Evolutionary conservation across 176 grass and related monocot species (phyloP).

Genomic region (Carex kokanica): DNA sequence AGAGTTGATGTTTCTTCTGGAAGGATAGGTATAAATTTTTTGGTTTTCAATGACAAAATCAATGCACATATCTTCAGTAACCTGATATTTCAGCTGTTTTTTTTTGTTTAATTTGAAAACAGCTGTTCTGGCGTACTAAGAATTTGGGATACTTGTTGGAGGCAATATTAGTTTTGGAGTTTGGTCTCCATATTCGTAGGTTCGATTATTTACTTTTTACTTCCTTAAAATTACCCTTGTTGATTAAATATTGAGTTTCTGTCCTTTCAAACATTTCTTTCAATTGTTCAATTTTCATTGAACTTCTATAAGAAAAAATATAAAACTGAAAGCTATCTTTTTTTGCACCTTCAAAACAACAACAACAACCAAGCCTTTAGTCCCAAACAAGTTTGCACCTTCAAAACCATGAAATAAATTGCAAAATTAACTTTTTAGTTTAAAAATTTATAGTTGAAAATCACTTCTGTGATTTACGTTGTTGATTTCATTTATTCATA

Average conservation of each 20-base stretch:
- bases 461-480: neutral
- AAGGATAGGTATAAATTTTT: neutral
- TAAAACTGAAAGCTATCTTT: neutral
- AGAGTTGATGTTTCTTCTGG: neutral
- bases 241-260: neutral
- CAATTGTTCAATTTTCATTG: neutral
- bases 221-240: neutral
- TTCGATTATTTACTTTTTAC: slow-evolving; percentile 30
- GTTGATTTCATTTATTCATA: neutral
- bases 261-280: neutral
- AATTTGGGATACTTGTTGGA: slow-evolving; percentile 82
- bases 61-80: neutral
- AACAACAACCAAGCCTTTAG: too few species aligned
- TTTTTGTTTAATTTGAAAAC: slow-evolving; percentile 32
- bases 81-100: neutral
- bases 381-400: neutral
- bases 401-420: neutral
- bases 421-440: neutral
- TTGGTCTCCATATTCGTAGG: slow-evolving; percentile 79
- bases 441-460: neutral
- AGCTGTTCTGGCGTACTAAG: slow-evolving; percentile 94
- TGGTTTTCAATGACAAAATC: neutral
- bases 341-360: neutral
- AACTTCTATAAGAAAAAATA: neutral
- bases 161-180: slow-evolving; percentile 90